Evolutionary conservation across 2,329 filamentous ascomycete genomes (phyloP).

Genomic region (Clonostachys solani): DNA sequence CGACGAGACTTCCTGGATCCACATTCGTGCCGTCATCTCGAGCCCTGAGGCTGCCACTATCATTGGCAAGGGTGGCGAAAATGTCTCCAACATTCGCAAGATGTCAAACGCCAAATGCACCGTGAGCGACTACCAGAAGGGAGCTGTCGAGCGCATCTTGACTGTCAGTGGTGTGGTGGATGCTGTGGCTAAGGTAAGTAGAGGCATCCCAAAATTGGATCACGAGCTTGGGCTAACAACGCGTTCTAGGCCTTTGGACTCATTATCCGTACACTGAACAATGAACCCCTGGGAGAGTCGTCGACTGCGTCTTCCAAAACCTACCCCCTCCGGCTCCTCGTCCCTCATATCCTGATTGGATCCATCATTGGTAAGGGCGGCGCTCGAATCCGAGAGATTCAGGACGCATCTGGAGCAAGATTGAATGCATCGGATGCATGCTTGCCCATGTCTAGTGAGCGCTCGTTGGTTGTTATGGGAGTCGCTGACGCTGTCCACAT

Average conservation of each 20-base stretch:
- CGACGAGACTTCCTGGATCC: constrained; percentile 95
- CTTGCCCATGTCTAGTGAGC: constrained; percentile 90
- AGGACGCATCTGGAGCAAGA: constrained; percentile 93
- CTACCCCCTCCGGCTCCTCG: constrained; percentile 89
- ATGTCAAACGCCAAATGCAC: constrained; percentile 97
- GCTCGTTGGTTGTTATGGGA: constrained; percentile 95
- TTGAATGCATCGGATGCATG: constrained; percentile 96
- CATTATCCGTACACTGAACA: constrained; percentile 97
- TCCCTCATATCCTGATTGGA: constrained; percentile 95
- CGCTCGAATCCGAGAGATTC: constrained; percentile 94
- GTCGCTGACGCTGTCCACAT: constrained; percentile 98
- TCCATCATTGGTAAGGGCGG: constrained; percentile 98
- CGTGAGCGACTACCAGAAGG: constrained; percentile 96
- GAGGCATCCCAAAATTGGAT: background rate
- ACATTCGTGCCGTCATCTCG: constrained; percentile 94
- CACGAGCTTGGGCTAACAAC: constrained; percentile 9
- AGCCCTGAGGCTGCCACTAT: constrained; percentile 96
- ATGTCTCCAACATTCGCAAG: constrained; percentile 93
- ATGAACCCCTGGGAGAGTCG: constrained; percentile 82
- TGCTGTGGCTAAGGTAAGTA: constrained; percentile 87
- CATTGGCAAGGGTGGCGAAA: constrained; percentile 98
- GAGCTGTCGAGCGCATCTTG: constrained; percentile 93
- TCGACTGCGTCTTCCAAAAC: constrained; percentile 95
- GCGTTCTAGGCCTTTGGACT: constrained; percentile 78
- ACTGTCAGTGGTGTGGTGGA: constrained; percentile 96